Evolutionary conservation across 2,329 filamentous ascomycete species (phyloP).

Genomic region (Pestalotiopsis sp.): DNA sequence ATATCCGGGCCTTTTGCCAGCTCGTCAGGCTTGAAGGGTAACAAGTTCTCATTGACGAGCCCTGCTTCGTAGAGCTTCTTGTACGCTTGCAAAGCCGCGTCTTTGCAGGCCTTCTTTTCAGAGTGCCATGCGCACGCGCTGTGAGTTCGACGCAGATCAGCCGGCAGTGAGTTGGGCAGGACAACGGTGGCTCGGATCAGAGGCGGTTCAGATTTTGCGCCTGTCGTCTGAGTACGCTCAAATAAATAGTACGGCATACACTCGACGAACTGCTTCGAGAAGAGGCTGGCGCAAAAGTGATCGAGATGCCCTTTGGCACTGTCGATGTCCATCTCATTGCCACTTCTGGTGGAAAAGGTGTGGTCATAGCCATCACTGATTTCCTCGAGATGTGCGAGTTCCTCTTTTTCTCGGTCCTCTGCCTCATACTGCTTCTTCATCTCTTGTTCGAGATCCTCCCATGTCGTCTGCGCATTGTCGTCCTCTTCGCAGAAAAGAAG

Average conservation of each 20-base stretch:
- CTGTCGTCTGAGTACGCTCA: slow-evolving; percentile 31
- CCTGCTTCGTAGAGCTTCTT: slow-evolving; percentile 66
- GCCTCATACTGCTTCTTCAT: slow-evolving; percentile 73
- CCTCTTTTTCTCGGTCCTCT: slow-evolving; percentile 52
- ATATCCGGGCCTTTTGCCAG: slow-evolving; percentile 36
- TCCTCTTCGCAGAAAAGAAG: slow-evolving; percentile 43
- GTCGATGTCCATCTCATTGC: slow-evolving; percentile 69
- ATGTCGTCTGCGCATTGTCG: slow-evolving; percentile 41
- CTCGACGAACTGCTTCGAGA: slow-evolving; percentile 60
- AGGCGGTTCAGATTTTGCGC: slow-evolving; percentile 18
- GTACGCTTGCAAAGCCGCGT: slow-evolving; percentile 83
- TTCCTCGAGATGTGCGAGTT: slow-evolving; percentile 50
- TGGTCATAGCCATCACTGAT: slow-evolving; percentile 30
- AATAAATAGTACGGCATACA: slow-evolving; percentile 67
- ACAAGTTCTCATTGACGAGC: slow-evolving; percentile 74
- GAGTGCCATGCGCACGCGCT: slow-evolving; percentile 64
- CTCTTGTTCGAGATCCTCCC: slow-evolving; percentile 67
- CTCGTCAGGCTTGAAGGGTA: slow-evolving; percentile 59
- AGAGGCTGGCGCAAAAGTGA: slow-evolving; percentile 73
- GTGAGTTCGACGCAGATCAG: slow-evolving; percentile 52
- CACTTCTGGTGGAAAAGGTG: slow-evolving; percentile 38
- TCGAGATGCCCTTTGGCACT: slow-evolving; percentile 75
- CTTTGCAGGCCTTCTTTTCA: slow-evolving; percentile 72
- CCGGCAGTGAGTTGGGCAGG: slow-evolving; percentile 71
- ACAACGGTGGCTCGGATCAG: slow-evolving; percentile 60